Evolutionary conservation across 2,329 filamentous ascomycete species (phyloP).

Genomic region (Aspergillus japonicus): DNA sequence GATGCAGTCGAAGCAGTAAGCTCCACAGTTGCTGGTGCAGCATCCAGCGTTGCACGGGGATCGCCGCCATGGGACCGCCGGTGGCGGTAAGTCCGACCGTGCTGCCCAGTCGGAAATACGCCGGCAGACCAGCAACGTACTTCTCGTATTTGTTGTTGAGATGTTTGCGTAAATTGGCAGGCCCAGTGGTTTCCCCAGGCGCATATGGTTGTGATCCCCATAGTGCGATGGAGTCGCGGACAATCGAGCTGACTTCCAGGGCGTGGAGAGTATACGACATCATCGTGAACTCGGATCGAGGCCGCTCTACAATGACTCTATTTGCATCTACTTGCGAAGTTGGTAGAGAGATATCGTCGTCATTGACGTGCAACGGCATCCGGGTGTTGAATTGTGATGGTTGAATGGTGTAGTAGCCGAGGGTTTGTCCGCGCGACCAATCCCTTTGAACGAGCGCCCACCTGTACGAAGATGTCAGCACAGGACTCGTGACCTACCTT

Average conservation of each 20-base stretch:
- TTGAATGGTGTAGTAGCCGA: constrained; percentile 19
- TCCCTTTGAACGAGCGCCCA: constrained; percentile 19
- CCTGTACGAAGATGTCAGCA: background rate
- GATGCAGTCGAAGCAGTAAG: constrained; percentile 17
- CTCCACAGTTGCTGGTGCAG: constrained; percentile 21
- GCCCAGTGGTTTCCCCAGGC: too few relatives aligned
- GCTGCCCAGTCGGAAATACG: constrained; percentile 15
- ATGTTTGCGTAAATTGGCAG: background rate
- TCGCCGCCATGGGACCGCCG: constrained; percentile 12
- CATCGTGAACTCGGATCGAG: background rate
- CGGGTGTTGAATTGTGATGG: constrained; percentile 19
- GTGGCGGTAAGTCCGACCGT: constrained; percentile 12
- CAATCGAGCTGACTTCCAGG: background rate
- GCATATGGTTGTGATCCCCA: background rate
- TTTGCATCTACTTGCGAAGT: background rate
- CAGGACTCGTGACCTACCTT: too few relatives aligned
- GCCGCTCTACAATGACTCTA: background rate
- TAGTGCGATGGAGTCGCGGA: background rate
- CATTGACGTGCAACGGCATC: constrained; percentile 18
- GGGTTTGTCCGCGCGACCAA: constrained; percentile 19
- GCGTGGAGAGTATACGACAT: background rate
- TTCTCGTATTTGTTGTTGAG: background rate
- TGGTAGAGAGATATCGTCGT: constrained; percentile 10
- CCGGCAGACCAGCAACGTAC: constrained; percentile 1
- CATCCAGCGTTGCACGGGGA: constrained; percentile 19